Conservation (phyloP, 2,329 filamentous ascomycete species). For the Decorospora gaudefroyi region DNA sequence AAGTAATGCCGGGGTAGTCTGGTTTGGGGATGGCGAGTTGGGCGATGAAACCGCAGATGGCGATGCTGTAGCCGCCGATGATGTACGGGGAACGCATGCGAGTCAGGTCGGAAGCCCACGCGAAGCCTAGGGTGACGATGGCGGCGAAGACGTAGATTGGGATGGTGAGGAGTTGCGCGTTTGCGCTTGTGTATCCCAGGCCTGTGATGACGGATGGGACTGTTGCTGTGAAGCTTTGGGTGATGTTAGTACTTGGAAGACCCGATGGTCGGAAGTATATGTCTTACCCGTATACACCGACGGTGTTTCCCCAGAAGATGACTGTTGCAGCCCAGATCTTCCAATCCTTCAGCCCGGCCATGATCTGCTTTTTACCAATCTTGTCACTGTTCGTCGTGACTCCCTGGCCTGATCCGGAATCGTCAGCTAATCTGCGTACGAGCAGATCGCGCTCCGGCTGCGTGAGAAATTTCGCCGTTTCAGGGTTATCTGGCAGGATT, state of each 20-base stretch:
- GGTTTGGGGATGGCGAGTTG: slow-evolving; percentile 53
- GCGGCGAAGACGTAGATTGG: slow-evolving; percentile 52
- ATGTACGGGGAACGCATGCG: slow-evolving; percentile 61
- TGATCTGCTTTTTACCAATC: slow-evolving; percentile 54
- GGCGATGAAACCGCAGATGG: slow-evolving; percentile 61
- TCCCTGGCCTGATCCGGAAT: slow-evolving; percentile 55
- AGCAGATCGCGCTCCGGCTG: slow-evolving; percentile 43
- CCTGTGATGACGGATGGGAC: slow-evolving; percentile 51
- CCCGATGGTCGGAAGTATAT: neutral
- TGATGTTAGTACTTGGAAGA: slow-evolving; percentile 32
- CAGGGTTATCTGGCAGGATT: slow-evolving; percentile 56
- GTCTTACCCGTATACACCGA: slow-evolving; percentile 45
- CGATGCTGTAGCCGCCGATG: slow-evolving; percentile 55
- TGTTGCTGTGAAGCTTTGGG: slow-evolving; percentile 35
- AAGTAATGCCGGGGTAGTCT: slow-evolving; percentile 52
- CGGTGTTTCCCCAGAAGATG: slow-evolving; percentile 49
- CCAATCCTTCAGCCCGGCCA: slow-evolving; percentile 53
- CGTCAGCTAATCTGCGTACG: slow-evolving; percentile 37
- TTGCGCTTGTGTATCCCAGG: slow-evolving; percentile 50
- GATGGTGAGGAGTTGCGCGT: slow-evolving; percentile 51
- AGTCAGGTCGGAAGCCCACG: slow-evolving; percentile 57
- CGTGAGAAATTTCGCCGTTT: slow-evolving; percentile 47
- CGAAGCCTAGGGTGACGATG: slow-evolving; percentile 49
- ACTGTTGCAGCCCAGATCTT: slow-evolving; percentile 42
- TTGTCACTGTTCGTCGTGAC: slow-evolving; percentile 56